These are phyloP conservation scores for Leccinum subgranulosum DNA, from an alignment of 768 basidiomycete genomes.

Conservation along the genomic window DNA sequence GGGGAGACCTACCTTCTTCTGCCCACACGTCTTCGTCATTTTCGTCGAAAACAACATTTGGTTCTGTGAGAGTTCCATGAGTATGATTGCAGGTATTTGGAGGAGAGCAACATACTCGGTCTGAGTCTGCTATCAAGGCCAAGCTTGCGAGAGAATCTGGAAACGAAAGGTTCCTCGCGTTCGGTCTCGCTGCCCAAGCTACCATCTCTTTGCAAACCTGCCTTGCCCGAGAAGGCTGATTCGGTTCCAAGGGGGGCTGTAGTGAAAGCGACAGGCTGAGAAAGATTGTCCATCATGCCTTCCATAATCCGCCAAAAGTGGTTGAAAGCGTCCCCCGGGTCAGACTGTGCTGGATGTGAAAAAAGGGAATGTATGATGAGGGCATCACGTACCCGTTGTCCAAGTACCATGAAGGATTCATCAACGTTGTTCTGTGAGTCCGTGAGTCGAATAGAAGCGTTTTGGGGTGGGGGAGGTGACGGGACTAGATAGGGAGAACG, in stretches of 20 bases:
- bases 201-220: constrained; percentile 41
- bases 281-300: constrained; percentile 82
- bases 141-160: constrained; percentile 49
- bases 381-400: constrained; percentile 56
- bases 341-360: constrained; percentile 45
- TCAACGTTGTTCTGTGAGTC: constrained; percentile 68
- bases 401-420: constrained; percentile 87
- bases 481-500: constrained; percentile 32
- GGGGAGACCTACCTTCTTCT: constrained; percentile 54
- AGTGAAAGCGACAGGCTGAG: constrained; percentile 76
- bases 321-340: constrained; percentile 84
- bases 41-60: constrained; percentile 34
- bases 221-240: constrained; percentile 21
- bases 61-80: constrained; percentile 20
- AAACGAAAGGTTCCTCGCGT: constrained; percentile 59
- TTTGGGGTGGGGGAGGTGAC: constrained; percentile 47
- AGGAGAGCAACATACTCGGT: constrained; percentile 16
- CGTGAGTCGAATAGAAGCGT: constrained; percentile 32
- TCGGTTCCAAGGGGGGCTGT: constrained; percentile 66
- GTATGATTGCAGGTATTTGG: not conserved
- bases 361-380: no score
- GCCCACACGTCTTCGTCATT: constrained; percentile 59
- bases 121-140: constrained; percentile 23
- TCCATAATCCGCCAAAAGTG: constrained; percentile 89
- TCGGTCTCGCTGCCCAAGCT: constrained; percentile 67